These are phyloP conservation scores for Umbelopsis sp. DNA, from an alignment of 192 early-diverging fungal genomes.

Conservation along the genomic window DNA sequence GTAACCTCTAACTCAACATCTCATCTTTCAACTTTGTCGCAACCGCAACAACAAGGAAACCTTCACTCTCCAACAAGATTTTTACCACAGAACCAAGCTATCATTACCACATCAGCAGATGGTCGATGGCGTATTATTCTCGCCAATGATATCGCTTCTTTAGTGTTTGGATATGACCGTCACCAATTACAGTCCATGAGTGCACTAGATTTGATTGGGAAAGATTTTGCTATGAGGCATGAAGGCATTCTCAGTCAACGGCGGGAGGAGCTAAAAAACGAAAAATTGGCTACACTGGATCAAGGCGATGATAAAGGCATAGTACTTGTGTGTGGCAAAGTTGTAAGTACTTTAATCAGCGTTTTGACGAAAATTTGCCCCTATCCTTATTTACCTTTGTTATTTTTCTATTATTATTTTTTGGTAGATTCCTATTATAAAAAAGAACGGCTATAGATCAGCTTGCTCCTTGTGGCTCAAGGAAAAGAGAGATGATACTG, in stretches of 20 bases:
- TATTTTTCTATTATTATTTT: background rate
- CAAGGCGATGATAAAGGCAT: slow-evolving; percentile 11
- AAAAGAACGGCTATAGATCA: slow-evolving; percentile 52
- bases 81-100: slow-evolving; percentile 62
- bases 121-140: slow-evolving; percentile 49
- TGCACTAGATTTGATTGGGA: slow-evolving; percentile 11
- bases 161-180: slow-evolving; percentile 50
- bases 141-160: slow-evolving; percentile 61
- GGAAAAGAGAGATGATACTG: slow-evolving; percentile 48
- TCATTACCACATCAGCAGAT: slow-evolving; percentile 56
- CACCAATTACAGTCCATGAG: slow-evolving; percentile 13
- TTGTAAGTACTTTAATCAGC: slow-evolving; percentile 23
- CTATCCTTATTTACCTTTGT: background rate
- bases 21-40: slow-evolving; percentile 12
- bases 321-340: slow-evolving; percentile 36
- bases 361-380: too few relatives aligned
- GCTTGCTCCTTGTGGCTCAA: slow-evolving; percentile 68
- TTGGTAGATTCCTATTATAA: slow-evolving; percentile 55
- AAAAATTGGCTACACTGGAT: background rate
- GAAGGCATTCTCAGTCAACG: background rate
- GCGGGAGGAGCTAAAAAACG: background rate
- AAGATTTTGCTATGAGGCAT: slow-evolving; percentile 2
- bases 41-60: slow-evolving; percentile 23
- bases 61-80: slow-evolving; percentile 61
- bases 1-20: slow-evolving; percentile 1